Evolutionary conservation across 345 rosid genomes (phyloP), one percentile per base, ranked within the genome.

Genomic region (Garcia nutans): DNA sequence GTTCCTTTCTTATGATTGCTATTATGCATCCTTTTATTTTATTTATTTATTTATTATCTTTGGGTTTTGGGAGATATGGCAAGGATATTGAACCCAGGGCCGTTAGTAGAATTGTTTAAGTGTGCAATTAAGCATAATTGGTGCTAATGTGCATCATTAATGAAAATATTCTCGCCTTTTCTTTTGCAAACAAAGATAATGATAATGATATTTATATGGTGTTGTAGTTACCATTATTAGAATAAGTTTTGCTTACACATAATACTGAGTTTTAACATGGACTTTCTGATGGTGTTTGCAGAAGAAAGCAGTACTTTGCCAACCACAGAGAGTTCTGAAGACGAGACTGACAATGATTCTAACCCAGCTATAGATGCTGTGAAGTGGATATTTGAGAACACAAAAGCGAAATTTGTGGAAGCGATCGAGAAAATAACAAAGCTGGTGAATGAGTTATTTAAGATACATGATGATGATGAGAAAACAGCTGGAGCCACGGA

Each of bases 341-440:
- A 79, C 44, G 88, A 81, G 47, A 77, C 76, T 68, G 75, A 78
- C 10, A 73, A 73, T 26, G 82, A 88, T 6, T 62, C 89, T 59
- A 78, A 74, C 64, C 74, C 85, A 23, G 82, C 87, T n/a, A 52
- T 82, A 66, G 50, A 78, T 73, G 68, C 83, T 64, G 68, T 90
- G 19, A 85, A 73, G 84, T 84, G 87, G 87, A 76, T 93, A 76
- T 84, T 90, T 80, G 74, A 80, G 80, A 84, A 81, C 80, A 86
- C 94, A 1, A 84, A 70, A 59, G 75, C 76, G 31, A 89, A 81
- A 72, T 54, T 88, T 73, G 73, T 80, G 76, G 90, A 85, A 9
- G 65, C 86, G 42, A 71, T 91, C 10, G 89, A 88, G 81, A 86
- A 78, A 74, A 80, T 93, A n/a, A 75, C 86, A 23, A 82, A 84